Evolutionary conservation across 2,329 filamentous ascomycete genomes (phyloP), one percentile per base, ranked within the genome.

Genomic region (Aspergillus sergii): DNA sequence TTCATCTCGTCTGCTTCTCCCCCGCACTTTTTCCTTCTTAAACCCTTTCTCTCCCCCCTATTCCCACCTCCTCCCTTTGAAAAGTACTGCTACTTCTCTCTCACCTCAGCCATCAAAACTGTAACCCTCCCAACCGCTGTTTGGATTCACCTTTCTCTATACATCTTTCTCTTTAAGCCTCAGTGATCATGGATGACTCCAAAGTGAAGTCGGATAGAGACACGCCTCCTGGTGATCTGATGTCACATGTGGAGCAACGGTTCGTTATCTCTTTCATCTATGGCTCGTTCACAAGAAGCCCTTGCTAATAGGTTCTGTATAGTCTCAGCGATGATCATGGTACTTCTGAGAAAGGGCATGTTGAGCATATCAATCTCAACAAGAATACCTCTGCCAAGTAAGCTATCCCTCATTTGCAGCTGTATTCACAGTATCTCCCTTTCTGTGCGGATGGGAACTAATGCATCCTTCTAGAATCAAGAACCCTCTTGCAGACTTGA

Each of bases 401-500:
- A 56, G 67, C 67, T 23, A n/a, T 45, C 26, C 30, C 8, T 9
- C 9, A 50, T 30, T 14, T 28, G 8, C 12, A 50, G 26, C 6
- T 26, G 3, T 19, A 48, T 46, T 36, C 39, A 10, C 32, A 23
- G 45, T 56, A 21, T 41, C 16, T 56, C 5, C 19, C 28, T 34
- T 46, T 11, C 23, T 36, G 16, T 21, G 19, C 21, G 39, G 14
- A 6, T 51, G 10, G 6, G 32, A 36, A 19, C 59, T 65, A 63
- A 63, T 30, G 23, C 1, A 26, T 43, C 12, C 3, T 41, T 41
- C 39, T 54, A 82, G 80, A 63, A 81, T 83, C 69, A 80, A 81
- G 60, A 83, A 83, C 55, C 81, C 81, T 53, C 72, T 83, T 5
- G 78, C 80, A 10, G 75, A 78, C 57, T 71, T 82, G 48, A 76